Base-by-base conservation (phyloP, 495 filamentous ascomycete species). In the Hyaloscypha hepaticicola region DNA sequence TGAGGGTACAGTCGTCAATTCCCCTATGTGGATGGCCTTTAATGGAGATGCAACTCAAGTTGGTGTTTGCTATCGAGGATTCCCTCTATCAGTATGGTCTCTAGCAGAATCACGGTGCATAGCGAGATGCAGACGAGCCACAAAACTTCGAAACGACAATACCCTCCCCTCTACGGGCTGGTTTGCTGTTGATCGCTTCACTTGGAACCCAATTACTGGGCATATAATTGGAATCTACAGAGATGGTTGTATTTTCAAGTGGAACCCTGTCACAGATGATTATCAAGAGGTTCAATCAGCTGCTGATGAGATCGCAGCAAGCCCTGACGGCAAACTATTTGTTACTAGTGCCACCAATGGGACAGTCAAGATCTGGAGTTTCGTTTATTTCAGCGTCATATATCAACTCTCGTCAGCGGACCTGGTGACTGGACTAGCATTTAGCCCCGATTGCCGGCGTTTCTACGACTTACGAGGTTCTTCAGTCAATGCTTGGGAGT, bases 221-320 rank as follows among this genome's bases (percentile, higher is more conserved):
- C 52, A 70, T 12, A 28, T 76, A 9, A 19, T 76, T 11, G 73
- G 73, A 21, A 28, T 74, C 4, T 74, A 73, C 49, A 63, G 24
- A 55, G 74, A 64, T 26, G 63, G 61, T n/a, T 50, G 26, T 45
- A 53, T 76, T 12, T 75, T 76, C 66, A 75, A 73, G 49, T 76
- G 74, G 74, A 55, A 68, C 56, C 53, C 53, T 25, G 14, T 25
- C 26, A 56, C n/a, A 5, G 53, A 25, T 7, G 26, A 24, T 27
- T 19, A 56, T 33, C 53, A 56, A 56, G 53, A 56, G 53, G 25
- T 25, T 6, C 25, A 27, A 24, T 24, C 53, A n/a, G 14, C 53
- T 7, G 53, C 25, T 29, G 52, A 62, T 24, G 70, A 65, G 31
- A 67, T 74, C 61, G n/a, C 58, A 25, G 38, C 50, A 7, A 75